Evolutionary conservation across 2,329 filamentous ascomycete genomes (phyloP).

Genomic region (Nigrospora osmanthi): DNA sequence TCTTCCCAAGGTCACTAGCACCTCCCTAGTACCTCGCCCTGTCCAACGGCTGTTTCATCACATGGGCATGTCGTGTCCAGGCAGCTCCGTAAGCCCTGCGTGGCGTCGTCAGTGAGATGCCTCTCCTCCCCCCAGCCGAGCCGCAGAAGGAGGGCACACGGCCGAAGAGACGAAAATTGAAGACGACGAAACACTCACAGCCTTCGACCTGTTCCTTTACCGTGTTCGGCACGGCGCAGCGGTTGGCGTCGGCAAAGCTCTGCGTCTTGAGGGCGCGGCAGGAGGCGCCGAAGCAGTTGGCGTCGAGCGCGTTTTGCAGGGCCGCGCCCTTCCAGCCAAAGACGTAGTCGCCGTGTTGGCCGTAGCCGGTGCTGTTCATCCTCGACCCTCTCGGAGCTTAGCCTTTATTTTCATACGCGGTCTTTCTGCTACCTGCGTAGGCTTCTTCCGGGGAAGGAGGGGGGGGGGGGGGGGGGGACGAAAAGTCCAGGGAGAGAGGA

Average conservation of each 20-base stretch:
- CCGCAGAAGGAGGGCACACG: too few relatives aligned
- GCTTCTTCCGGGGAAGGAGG: too few relatives aligned
- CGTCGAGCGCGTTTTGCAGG: constrained; percentile 6
- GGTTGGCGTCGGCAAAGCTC: constrained; percentile 5
- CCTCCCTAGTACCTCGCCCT: too few relatives aligned
- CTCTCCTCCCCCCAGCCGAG: too few relatives aligned
- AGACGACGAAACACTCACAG: constrained; percentile 2
- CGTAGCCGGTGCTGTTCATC: constrained; percentile 4
- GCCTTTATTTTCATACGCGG: too few relatives aligned
- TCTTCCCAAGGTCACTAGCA: too few relatives aligned
- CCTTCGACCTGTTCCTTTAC: constrained; percentile 5
- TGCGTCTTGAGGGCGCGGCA: constrained; percentile 4
- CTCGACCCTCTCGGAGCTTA: too few relatives aligned
- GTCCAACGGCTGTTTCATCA: too few relatives aligned
- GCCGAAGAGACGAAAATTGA: too few relatives aligned
- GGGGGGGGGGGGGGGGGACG: too few relatives aligned
- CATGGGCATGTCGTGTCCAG: background rate
- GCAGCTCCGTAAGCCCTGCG: background rate
- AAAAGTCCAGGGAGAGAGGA: background rate
- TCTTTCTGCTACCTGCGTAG: too few relatives aligned
- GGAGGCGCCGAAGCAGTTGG: constrained; percentile 5
- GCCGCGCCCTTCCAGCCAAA: constrained; percentile 7
- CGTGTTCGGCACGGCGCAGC: constrained; percentile 3
- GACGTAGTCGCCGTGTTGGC: constrained; percentile 8
- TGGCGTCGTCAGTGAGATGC: background rate